phyloP scores from a whole-genome alignment of 2,329 filamentous ascomycete genomes.

The Stachybotrys echinatus region DNA sequence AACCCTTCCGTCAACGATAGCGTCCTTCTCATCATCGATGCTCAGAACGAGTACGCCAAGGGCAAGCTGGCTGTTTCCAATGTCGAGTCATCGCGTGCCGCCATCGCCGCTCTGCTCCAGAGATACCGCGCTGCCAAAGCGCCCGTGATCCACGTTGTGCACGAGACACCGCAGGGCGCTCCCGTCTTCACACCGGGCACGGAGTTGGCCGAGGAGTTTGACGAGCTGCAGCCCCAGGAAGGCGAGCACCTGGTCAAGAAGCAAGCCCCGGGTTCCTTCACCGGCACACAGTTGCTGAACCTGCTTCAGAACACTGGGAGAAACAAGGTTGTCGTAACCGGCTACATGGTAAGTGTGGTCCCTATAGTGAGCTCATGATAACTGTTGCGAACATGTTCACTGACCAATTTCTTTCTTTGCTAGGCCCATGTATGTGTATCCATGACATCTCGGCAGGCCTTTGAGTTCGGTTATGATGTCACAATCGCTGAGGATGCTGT shows the following conservation, averaged over 20 bases:
- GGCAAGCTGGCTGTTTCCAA: conserved; percentile 53
- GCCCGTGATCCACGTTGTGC: conserved; percentile 55
- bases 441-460: conserved; percentile 57
- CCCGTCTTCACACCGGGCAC: conserved; percentile 63
- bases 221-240: conserved; percentile 48
- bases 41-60: conserved; percentile 62
- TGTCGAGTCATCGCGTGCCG: conserved; percentile 45
- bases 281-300: conserved; percentile 52
- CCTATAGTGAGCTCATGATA: no score
- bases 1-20: conserved; percentile 53
- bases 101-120: conserved; percentile 50
- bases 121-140: conserved; percentile 52
- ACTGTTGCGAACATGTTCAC: neutral
- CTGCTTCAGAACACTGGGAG: conserved; percentile 39
- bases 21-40: conserved; percentile 62
- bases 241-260: conserved; percentile 54
- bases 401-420: neutral
- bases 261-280: conserved; percentile 53
- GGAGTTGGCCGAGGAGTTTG: conserved; percentile 45
- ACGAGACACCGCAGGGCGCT: conserved; percentile 45
- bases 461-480: conserved; percentile 59
- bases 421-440: conserved; percentile 62
- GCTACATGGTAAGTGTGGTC: conserved; percentile 45
- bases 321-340: conserved; percentile 57
- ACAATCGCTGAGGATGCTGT: conserved; percentile 56